phyloP scores from a whole-genome alignment of 306 rosid genomes.

The Adenanthera pavonina region DNA sequence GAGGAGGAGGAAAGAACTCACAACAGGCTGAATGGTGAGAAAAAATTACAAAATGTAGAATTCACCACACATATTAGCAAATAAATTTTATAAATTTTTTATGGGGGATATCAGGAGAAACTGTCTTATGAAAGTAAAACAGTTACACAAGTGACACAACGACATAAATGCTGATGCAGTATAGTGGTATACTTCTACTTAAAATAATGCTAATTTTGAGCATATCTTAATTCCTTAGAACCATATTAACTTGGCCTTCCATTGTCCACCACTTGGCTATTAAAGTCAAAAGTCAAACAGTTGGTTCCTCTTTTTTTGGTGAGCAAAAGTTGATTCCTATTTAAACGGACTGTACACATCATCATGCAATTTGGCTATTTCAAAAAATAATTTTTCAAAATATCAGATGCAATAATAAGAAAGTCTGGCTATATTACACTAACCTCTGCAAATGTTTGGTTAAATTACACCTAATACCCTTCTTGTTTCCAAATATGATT shows the following conservation, averaged over 20 bases:
- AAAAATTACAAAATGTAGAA: not conserved
- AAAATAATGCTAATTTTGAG: not conserved
- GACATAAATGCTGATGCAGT: not conserved
- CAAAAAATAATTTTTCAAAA: not conserved
- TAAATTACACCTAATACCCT: not conserved
- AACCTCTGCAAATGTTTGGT: too few species aligned
- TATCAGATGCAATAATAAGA: not conserved
- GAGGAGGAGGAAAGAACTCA: conserved; percentile 21
- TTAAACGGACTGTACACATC: not conserved
- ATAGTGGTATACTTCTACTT: not conserved
- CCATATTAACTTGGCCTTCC: conserved; percentile 9
- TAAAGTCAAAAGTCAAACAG: not conserved
- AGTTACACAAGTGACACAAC: not conserved
- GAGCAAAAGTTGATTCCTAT: not conserved
- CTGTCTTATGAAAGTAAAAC: not conserved
- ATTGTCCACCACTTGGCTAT: not conserved
- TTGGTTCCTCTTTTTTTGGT: not conserved
- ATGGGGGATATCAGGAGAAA: not conserved
- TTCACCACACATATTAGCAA: conserved; percentile 2
- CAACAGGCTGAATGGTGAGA: not conserved
- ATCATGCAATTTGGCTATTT: not conserved
- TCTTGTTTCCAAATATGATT: not conserved
- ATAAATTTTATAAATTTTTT: not conserved
- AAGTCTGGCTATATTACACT: not conserved
- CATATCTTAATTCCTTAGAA: not conserved